phyloP scores from a whole-genome alignment of 768 basidiomycete genomes.

The Crepidotus variabilis region DNA sequence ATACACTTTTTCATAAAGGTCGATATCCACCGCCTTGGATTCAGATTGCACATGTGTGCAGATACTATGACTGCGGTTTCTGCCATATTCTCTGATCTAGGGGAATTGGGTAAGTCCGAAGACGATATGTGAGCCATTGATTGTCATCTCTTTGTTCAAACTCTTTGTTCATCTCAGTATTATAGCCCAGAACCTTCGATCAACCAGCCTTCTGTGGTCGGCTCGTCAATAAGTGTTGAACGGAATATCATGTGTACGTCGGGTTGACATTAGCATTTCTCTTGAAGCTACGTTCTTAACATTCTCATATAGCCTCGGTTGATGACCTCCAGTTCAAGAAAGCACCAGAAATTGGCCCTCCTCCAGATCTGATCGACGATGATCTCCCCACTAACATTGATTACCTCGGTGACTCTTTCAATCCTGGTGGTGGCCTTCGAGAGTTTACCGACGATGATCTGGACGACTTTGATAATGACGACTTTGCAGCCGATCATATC shows the following conservation, averaged over 20 bases:
- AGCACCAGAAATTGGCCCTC: conserved; percentile 71
- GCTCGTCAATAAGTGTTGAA: conserved; percentile 10
- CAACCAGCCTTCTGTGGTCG: conserved; percentile 15
- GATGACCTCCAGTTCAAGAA: conserved; percentile 80
- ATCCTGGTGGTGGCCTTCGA: conserved; percentile 70
- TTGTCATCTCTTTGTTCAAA: neutral
- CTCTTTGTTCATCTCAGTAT: neutral
- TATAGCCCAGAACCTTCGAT: neutral
- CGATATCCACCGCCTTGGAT: conserved; percentile 43
- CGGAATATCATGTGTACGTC: conserved; percentile 34
- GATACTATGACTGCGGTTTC: conserved; percentile 65
- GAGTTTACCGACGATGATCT: conserved; percentile 71
- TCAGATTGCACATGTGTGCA: conserved; percentile 72
- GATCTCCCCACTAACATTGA: conserved; percentile 88
- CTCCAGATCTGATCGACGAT: conserved; percentile 87
- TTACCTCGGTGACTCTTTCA: conserved; percentile 83
- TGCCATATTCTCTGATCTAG: conserved; percentile 51
- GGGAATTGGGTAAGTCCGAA: conserved; percentile 34
- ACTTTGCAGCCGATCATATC: conserved; percentile 20
- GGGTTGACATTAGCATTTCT: neutral
- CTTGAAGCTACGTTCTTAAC: neutral
- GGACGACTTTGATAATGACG: conserved; percentile 58
- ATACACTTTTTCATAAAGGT: conserved; percentile 36
- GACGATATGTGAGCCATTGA: conserved; percentile 23
- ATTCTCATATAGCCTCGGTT: conserved; percentile 50